These are phyloP conservation scores for Monosporascus sp. DNA, from an alignment of 2,329 filamentous ascomycete species.

Conservation along the genomic window DNA sequence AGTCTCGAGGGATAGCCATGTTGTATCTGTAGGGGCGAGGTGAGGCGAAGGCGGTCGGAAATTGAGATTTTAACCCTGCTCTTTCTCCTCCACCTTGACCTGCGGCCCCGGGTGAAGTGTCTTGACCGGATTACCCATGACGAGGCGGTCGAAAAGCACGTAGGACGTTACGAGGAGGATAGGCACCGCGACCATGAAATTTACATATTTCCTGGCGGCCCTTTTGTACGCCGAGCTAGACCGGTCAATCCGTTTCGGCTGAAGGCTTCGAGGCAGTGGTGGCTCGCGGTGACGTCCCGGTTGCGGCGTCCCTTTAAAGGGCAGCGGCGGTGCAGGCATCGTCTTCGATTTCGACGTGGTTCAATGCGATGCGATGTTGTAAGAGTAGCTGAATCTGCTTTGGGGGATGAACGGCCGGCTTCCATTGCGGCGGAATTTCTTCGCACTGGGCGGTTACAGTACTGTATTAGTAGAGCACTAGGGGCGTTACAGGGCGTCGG, in stretches of 20 bases:
- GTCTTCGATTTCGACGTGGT: not conserved
- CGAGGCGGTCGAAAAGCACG: conserved; percentile 40
- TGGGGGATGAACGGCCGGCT: too few relatives aligned
- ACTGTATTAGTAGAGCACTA: too few relatives aligned
- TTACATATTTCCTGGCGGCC: conserved; percentile 40
- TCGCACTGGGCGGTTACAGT: too few relatives aligned
- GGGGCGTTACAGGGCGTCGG: too few relatives aligned
- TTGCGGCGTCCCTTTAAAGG: not conserved
- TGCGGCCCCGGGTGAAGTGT: conserved; percentile 1
- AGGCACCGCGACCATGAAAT: conserved; percentile 46
- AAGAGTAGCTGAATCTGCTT: too few relatives aligned
- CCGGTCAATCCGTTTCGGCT: conserved; percentile 20
- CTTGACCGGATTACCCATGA: conserved; percentile 17
- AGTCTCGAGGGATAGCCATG: too few relatives aligned
- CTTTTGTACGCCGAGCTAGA: conserved; percentile 31
- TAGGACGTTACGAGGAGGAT: conserved; percentile 52
- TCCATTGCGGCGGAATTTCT: too few relatives aligned
- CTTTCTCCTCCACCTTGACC: not conserved
- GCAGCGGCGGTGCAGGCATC: not conserved
- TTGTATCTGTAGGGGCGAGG: too few relatives aligned
- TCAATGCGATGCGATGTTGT: not conserved
- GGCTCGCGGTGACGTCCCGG: not conserved
- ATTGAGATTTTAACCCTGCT: conserved; percentile 1
- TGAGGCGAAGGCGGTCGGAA: too few relatives aligned
- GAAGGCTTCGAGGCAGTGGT: not conserved